phyloP scores from a whole-genome alignment of 108 stramenopile genomes.

The Skeletonema costatum region DNA sequence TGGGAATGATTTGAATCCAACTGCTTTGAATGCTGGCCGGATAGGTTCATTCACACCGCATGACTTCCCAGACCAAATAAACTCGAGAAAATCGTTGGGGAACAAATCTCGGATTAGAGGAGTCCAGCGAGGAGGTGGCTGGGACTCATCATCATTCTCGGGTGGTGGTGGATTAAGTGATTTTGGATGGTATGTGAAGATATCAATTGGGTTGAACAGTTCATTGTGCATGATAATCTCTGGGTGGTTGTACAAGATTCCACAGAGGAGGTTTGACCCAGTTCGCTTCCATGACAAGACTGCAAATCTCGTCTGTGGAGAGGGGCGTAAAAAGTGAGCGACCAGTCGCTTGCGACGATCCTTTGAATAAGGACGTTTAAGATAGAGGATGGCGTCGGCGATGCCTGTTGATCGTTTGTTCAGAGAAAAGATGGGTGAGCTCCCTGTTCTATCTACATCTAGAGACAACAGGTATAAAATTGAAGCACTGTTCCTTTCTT shows the following conservation, averaged over 20 bases:
- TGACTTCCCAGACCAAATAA: constrained; percentile 26
- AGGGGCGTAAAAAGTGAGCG: not conserved
- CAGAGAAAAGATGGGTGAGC: not conserved
- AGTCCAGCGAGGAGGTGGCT: constrained; percentile 12
- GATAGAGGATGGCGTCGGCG: constrained; percentile 38
- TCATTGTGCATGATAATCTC: constrained; percentile 58
- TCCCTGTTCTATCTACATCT: not conserved
- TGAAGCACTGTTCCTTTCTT: too few relatives aligned
- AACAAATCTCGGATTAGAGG: constrained; percentile 27
- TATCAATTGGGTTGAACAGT: constrained; percentile 51
- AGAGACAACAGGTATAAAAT: too few relatives aligned
- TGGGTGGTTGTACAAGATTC: constrained; percentile 42
- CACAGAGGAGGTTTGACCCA: constrained; percentile 49
- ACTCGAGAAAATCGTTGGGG: constrained; percentile 23
- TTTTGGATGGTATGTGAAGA: constrained; percentile 41
- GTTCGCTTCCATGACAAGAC: constrained; percentile 47
- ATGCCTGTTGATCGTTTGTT: constrained; percentile 25
- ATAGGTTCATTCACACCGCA: constrained; percentile 3
- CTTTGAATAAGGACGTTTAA: constrained; percentile 32
- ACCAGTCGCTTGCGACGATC: constrained; percentile 27
- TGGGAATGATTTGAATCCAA: constrained; percentile 55
- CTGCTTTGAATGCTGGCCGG: constrained; percentile 25
- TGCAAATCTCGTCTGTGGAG: constrained; percentile 26
- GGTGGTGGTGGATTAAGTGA: not conserved
- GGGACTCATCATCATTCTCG: constrained; percentile 2